Evolutionary conservation across 1,284 basidiomycete species (phyloP).

Genomic region (Macrocystidia cucumis): DNA sequence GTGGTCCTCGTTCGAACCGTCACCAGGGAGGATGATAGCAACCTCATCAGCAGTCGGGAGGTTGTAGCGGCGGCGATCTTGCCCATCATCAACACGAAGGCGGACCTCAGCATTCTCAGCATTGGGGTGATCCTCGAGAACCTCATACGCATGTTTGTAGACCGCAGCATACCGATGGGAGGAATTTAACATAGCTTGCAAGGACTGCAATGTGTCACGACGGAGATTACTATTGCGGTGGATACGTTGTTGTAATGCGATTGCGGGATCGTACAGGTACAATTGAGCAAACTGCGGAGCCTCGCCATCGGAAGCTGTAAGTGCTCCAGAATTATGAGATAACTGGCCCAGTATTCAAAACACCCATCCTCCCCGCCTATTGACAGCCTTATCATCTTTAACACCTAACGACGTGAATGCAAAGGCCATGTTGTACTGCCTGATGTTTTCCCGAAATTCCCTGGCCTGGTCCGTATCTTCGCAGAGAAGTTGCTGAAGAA

Average conservation of each 20-base stretch:
- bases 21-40: slow-evolving; percentile 26
- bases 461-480: neutral
- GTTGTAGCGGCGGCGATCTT: slow-evolving; percentile 25
- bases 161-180: slow-evolving; percentile 21
- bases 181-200: slow-evolving; percentile 19
- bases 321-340: slow-evolving; percentile 23
- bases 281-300: slow-evolving; percentile 28
- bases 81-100: slow-evolving; percentile 13
- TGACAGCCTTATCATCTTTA: slow-evolving; percentile 18
- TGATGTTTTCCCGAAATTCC: neutral
- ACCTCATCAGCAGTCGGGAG: slow-evolving; percentile 29
- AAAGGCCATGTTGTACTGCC: slow-evolving; percentile 29
- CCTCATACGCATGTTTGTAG: slow-evolving; percentile 22
- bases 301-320: slow-evolving; percentile 16
- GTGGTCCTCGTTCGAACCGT: neutral
- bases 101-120: slow-evolving; percentile 13
- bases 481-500: slow-evolving; percentile 2
- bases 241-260: slow-evolving; percentile 16
- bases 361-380: slow-evolving; percentile 19
- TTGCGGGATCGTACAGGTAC: slow-evolving; percentile 26
- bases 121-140: slow-evolving; percentile 12
- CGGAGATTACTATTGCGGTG: slow-evolving; percentile 17
- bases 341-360: slow-evolving; percentile 31
- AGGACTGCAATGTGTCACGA: slow-evolving; percentile 12
- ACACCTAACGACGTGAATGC: slow-evolving; percentile 33